phyloP scores from a whole-genome alignment of 768 basidiomycete genomes.

The Suillus discolor region DNA sequence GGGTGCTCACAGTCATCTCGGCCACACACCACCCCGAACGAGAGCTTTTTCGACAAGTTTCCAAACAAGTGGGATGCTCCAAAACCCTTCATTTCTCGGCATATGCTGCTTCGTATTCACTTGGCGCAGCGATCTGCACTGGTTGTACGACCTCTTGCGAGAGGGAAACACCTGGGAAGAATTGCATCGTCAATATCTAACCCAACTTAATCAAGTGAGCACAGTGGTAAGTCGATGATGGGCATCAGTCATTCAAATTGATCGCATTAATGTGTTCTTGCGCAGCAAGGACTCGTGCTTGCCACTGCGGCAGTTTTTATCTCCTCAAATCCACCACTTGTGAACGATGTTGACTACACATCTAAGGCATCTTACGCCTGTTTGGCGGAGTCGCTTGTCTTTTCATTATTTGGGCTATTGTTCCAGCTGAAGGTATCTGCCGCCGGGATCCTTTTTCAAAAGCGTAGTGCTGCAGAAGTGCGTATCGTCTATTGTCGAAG shows the following conservation, averaged over 20 bases:
- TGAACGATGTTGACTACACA: too few species aligned
- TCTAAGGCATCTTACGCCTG: too few species aligned
- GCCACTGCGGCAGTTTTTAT: neutral
- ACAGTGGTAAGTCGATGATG: neutral
- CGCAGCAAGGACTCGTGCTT: constrained; percentile 1
- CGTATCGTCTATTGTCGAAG: neutral
- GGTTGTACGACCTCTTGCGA: neutral
- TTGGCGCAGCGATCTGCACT: neutral
- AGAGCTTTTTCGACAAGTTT: neutral
- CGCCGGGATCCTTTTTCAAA: neutral
- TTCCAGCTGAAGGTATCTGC: neutral
- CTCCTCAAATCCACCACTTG: too few species aligned
- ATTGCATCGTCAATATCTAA: neutral
- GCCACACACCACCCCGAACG: neutral
- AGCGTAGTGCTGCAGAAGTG: neutral
- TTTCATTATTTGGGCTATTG: too few species aligned
- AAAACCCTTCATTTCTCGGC: too few species aligned
- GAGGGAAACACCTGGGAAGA: neutral
- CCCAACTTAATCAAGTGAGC: neutral
- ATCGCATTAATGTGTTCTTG: neutral
- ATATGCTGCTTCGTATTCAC: neutral
- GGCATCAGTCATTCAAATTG: neutral
- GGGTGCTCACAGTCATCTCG: neutral
- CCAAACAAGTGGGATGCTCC: too few species aligned
- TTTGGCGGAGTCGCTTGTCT: too few species aligned